Percentiles rank a stretch among this genome's conserved stretches.
phyloP scores from a whole-genome alignment of 2,329 filamentous ascomycete species.

The Fusarium sp. region DNA sequence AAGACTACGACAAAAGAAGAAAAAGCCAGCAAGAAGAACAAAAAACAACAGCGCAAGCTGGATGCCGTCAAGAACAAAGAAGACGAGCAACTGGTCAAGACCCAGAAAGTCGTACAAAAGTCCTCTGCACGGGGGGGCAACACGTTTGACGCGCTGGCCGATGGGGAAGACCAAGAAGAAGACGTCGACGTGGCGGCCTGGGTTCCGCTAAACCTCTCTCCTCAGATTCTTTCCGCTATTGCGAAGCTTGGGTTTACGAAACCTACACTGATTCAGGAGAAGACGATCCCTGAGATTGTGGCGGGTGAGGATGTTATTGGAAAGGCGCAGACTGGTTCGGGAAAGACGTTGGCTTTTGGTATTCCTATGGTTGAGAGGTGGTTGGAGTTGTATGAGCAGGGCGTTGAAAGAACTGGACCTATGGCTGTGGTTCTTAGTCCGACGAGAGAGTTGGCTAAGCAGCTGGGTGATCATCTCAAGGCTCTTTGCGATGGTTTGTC shows the following conservation, averaged over 20 bases:
- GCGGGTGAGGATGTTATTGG: constrained; percentile 92
- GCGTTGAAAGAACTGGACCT: constrained; percentile 57
- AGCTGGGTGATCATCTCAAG: constrained; percentile 85
- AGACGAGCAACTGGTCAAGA: constrained; percentile 50
- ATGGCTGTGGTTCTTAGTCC: constrained; percentile 88
- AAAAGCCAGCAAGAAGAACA: constrained; percentile 24
- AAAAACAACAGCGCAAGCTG: constrained; percentile 51
- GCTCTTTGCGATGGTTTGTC: constrained; percentile 74
- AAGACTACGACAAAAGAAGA: constrained; percentile 49
- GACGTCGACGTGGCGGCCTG: constrained; percentile 81
- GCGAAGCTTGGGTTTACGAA: constrained; percentile 82
- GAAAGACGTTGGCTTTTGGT: constrained; percentile 94
- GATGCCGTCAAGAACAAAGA: constrained; percentile 41
- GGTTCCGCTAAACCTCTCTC: constrained; percentile 79
- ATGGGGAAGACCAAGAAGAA: constrained; percentile 66
- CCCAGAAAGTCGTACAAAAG: constrained; percentile 52
- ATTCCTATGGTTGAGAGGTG: constrained; percentile 92
- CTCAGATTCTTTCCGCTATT: constrained; percentile 77
- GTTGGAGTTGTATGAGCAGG: constrained; percentile 64
- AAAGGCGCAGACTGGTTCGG: constrained; percentile 95
- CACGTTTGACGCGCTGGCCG: constrained; percentile 68
- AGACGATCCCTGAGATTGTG: constrained; percentile 84
- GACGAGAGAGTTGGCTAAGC: constrained; percentile 93
- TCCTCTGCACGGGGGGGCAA: constrained; percentile 57
- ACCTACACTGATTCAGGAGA: constrained; percentile 85